phyloP scores from a whole-genome alignment of 257 asterid species.

The Jaltomata sinuosa region DNA sequence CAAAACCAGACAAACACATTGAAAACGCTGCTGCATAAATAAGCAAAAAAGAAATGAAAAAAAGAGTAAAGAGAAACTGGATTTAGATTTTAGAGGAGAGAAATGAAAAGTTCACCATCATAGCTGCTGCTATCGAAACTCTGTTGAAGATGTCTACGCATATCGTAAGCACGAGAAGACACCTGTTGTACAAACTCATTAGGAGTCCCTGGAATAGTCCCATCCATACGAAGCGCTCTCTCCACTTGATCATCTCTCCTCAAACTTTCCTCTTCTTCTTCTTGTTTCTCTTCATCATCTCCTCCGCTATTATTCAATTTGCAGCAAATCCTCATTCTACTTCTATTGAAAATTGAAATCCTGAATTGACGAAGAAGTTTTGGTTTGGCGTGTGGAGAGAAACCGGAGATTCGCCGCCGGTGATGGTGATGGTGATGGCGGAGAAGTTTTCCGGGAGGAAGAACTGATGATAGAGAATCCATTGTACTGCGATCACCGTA shows the following conservation, averaged over 20 bases:
- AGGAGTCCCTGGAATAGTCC: constrained; percentile 68
- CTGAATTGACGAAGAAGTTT: constrained; percentile 8
- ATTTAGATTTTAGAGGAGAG: not conserved
- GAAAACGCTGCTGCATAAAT: not conserved
- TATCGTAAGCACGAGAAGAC: constrained; percentile 84
- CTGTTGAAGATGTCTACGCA: constrained; percentile 93
- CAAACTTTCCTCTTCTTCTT: constrained; percentile 25
- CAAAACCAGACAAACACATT: no score
- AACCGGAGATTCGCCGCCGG: constrained; percentile 24
- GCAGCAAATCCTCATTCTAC: constrained; percentile 4
- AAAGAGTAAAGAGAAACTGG: no score
- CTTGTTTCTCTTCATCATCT: constrained; percentile 12
- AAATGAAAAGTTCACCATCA: constrained; percentile 43
- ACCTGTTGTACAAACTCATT: constrained; percentile 77
- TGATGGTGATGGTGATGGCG: constrained; percentile 36
- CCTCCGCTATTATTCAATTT: constrained; percentile 16
- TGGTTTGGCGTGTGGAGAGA: constrained; percentile 3
- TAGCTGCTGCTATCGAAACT: constrained; percentile 81
- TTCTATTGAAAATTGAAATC: constrained; percentile 5
- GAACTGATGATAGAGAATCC: constrained; percentile 66
- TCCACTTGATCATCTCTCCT: constrained; percentile 75
- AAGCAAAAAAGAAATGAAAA: not conserved
- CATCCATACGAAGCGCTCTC: constrained; percentile 85
- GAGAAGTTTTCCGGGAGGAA: constrained; percentile 31
- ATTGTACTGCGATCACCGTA: constrained; percentile 7